Conservation (phyloP, 306 rosid genomes). For the Cyamopsis tetragonoloba region DNA sequence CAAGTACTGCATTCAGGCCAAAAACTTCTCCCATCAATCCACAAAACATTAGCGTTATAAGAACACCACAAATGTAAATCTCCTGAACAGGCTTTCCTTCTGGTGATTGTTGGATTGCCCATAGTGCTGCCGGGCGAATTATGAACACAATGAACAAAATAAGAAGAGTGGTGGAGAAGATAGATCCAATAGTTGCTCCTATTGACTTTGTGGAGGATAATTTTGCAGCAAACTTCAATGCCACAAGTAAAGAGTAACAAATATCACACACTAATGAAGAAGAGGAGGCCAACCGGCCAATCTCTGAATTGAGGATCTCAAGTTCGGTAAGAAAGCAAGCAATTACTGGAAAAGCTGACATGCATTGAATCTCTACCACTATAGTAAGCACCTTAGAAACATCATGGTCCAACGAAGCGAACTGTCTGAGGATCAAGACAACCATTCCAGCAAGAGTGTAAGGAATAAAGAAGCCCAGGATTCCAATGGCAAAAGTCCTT, state of each 20-base stretch:
- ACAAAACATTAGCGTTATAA: conserved; percentile 28
- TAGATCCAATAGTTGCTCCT: conserved; percentile 22
- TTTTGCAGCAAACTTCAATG: conserved; percentile 18
- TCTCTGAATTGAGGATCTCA: conserved; percentile 54
- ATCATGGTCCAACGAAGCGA: conserved; percentile 36
- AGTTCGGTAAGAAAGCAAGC: conserved; percentile 49
- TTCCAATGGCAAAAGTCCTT: conserved; percentile 39
- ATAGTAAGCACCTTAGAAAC: conserved; percentile 20
- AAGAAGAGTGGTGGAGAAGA: conserved; percentile 29
- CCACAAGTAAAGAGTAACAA: conserved; percentile 16
- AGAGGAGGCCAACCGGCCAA: conserved; percentile 56
- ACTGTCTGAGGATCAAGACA: conserved; percentile 1
- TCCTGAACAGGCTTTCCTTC: conserved; percentile 57
- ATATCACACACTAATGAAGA: conserved; percentile 49
- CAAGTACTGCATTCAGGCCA: conserved; percentile 33
- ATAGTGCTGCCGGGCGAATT: conserved; percentile 41
- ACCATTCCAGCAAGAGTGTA: conserved; percentile 24
- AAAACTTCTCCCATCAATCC: conserved; percentile 45
- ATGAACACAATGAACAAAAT: conserved; percentile 34
- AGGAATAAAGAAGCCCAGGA: conserved; percentile 42
- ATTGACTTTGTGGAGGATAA: conserved; percentile 34
- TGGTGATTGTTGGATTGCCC: conserved; percentile 44
- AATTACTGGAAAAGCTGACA: conserved; percentile 50
- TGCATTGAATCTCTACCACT: conserved; percentile 36
- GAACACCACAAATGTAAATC: conserved; percentile 35